Percentiles rank a stretch among this genome's conserved stretches.
These are phyloP conservation scores for Monosporozyma yasuniensis DNA, from an alignment of 805 yeast species.

Conservation along the genomic window DNA sequence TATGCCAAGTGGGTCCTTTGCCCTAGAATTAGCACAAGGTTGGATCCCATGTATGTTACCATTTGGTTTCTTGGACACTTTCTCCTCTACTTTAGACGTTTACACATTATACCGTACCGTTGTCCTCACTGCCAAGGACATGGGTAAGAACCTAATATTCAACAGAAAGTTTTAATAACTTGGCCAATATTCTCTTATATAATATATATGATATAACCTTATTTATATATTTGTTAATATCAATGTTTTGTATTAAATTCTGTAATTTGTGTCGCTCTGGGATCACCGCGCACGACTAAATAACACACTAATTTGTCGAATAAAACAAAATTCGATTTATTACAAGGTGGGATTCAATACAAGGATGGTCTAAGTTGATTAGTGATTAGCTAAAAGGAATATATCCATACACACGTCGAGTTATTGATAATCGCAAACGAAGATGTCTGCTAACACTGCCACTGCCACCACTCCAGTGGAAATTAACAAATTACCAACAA, in stretches of 20 bases:
- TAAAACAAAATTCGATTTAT: too few species aligned
- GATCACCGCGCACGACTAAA: too few species aligned
- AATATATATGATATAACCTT: background rate
- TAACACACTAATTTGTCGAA: too few species aligned
- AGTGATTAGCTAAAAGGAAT: too few species aligned
- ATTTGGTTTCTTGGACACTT: conserved; percentile 78
- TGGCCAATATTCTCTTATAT: too few species aligned
- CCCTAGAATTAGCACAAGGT: conserved; percentile 94
- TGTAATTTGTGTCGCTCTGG: too few species aligned
- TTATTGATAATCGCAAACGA: too few species aligned
- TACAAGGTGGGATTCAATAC: too few species aligned
- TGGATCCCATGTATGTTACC: conserved; percentile 98
- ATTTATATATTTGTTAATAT: background rate
- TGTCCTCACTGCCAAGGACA: conserved; percentile 68
- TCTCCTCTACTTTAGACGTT: conserved; percentile 74
- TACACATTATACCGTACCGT: conserved; percentile 60
- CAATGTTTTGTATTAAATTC: too few species aligned
- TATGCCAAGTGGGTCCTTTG: conserved; percentile 77
- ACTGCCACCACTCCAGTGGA: background rate
- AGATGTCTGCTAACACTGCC: background rate
- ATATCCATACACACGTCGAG: too few species aligned
- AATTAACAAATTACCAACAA: conserved; percentile 49
- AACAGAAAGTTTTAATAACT: background rate
- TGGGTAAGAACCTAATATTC: conserved; percentile 51
- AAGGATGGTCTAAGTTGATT: too few species aligned